Conservation (phyloP, 2,329 filamentous ascomycete genomes). For the Didymella pomorum region DNA sequence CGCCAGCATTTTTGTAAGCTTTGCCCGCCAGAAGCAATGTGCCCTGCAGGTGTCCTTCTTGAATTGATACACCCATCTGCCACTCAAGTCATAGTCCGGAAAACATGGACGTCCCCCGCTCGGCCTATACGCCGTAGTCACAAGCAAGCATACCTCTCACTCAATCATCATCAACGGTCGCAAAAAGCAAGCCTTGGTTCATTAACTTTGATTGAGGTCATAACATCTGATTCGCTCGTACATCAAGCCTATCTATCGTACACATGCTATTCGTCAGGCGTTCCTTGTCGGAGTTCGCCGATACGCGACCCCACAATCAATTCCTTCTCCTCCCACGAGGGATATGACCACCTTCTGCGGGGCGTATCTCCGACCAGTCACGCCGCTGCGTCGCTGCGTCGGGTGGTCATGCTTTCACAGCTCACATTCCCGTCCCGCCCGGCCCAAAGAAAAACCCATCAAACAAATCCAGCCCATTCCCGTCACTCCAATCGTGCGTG, state of each 20-base stretch:
- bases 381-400: too few relatives aligned
- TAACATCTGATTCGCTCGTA: slow-evolving; percentile 1
- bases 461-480: slow-evolving; percentile 61
- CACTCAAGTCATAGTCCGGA: too few relatives aligned
- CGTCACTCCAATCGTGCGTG: slow-evolving; percentile 65
- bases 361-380: neutral
- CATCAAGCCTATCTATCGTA: slow-evolving; percentile 2
- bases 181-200: neutral
- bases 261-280: neutral
- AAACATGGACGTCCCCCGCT: too few relatives aligned
- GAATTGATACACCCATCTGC: too few relatives aligned
- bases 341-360: too few relatives aligned
- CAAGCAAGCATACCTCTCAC: too few relatives aligned
- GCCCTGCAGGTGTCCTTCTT: too few relatives aligned
- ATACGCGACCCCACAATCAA: neutral
- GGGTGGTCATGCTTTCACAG: too few relatives aligned
- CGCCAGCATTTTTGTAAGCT: too few relatives aligned
- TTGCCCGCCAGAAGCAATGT: too few relatives aligned
- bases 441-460: slow-evolving; percentile 65
- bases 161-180: neutral
- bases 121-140: too few relatives aligned
- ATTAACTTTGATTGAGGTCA: neutral
- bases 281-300: neutral
- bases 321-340: too few relatives aligned
- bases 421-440: slow-evolving; percentile 32